Evolutionary conservation across 345 rosid species (phyloP).

Genomic region (Gossypium longicalyx): DNA sequence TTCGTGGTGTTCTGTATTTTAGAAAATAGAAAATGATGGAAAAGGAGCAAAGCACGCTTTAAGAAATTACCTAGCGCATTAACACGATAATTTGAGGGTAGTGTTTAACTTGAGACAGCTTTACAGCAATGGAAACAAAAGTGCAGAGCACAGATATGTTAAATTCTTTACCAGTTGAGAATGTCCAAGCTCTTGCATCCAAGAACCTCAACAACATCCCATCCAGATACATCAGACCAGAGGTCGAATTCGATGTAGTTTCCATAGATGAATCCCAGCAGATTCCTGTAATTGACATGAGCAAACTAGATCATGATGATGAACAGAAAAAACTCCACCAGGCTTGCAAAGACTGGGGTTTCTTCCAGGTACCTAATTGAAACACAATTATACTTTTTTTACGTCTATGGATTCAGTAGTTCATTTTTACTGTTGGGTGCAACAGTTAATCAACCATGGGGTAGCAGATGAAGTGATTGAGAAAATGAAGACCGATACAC

Average conservation of each 20-base stretch:
- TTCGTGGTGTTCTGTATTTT: neutral
- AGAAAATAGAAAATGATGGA: neutral
- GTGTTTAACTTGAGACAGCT: neutral
- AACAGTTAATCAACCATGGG: constrained; percentile 42
- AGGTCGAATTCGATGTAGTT: constrained; percentile 18
- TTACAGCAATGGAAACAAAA: neutral
- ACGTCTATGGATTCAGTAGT: neutral
- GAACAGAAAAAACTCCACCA: constrained; percentile 40
- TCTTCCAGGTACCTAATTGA: constrained; percentile 45
- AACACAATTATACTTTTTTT: neutral
- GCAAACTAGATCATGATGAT: constrained; percentile 25
- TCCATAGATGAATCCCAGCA: constrained; percentile 16
- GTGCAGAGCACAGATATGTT: neutral
- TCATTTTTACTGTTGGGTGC: neutral
- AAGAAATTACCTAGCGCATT: neutral
- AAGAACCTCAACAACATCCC: constrained; percentile 26
- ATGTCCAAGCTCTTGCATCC: constrained; percentile 40
- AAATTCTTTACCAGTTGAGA: constrained; percentile 27
- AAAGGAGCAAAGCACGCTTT: constrained; percentile 9
- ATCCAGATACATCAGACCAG: constrained; percentile 28
- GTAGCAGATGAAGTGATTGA: constrained; percentile 25
- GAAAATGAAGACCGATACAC: constrained; percentile 33
- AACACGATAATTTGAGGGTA: neutral
- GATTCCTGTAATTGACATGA: constrained; percentile 39
- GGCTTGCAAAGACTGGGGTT: constrained; percentile 58